These are phyloP conservation scores for Camellia oleifera DNA, from an alignment of 179 eudicot genomes.

Conservation along the genomic window DNA sequence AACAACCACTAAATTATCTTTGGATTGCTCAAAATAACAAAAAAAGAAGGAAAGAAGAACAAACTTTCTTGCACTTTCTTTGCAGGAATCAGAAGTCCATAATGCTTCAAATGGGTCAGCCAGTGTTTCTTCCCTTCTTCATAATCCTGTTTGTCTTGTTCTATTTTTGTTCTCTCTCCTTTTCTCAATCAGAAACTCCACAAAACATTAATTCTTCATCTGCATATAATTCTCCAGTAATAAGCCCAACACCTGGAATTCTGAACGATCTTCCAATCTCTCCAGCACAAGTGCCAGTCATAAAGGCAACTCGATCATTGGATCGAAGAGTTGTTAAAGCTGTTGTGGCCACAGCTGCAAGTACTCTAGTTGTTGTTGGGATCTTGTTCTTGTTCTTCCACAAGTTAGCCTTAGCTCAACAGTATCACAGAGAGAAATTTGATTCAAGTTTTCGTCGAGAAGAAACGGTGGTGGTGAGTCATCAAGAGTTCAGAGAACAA, in stretches of 20 bases:
- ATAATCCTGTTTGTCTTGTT: neutral
- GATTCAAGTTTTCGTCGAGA: conserved; percentile 35
- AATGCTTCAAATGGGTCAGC: neutral
- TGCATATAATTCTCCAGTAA: neutral
- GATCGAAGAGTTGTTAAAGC: conserved; percentile 28
- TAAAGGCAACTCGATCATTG: neutral
- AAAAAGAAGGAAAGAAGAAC: neutral
- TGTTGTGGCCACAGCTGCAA: conserved; percentile 60
- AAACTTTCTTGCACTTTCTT: neutral
- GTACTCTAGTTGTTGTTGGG: conserved; percentile 43
- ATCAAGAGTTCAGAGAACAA: conserved; percentile 37
- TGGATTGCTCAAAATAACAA: neutral
- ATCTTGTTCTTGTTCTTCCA: conserved; percentile 38
- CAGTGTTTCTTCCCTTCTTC: neutral
- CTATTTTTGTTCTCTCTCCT: neutral
- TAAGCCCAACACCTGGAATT: neutral
- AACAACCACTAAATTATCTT: conserved; percentile 6
- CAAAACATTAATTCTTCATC: neutral
- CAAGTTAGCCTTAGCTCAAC: conserved; percentile 28
- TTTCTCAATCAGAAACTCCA: neutral
- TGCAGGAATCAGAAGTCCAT: neutral
- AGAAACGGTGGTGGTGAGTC: conserved; percentile 24
- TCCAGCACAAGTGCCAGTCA: conserved; percentile 11
- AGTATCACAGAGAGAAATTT: conserved; percentile 12
- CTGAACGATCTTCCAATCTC: neutral